Conservation (phyloP, 2,329 filamentous ascomycete genomes). For the Colletotrichum chlorophyti region DNA sequence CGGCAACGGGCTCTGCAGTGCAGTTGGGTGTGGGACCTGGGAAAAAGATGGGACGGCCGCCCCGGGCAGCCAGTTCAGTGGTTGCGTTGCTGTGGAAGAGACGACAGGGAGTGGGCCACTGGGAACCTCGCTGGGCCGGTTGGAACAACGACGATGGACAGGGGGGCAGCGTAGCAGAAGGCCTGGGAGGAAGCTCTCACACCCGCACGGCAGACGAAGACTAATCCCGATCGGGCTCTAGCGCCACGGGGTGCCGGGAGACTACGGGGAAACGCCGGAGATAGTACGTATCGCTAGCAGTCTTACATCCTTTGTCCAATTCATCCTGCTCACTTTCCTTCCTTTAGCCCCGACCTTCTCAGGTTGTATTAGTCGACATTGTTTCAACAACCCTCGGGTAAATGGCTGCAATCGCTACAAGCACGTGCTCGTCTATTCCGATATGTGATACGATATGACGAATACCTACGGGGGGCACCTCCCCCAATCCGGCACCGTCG, state of each 20-base stretch:
- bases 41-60: conserved; percentile 24
- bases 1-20: neutral
- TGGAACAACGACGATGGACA: neutral
- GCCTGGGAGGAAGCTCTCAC: too few species aligned
- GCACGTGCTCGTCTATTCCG: too few species aligned
- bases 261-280: conserved; percentile 25
- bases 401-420: too few species aligned
- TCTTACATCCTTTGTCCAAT: too few species aligned
- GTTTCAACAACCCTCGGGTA: too few species aligned
- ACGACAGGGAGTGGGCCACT: neutral
- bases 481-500: too few species aligned
- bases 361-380: too few species aligned
- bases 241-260: conserved; percentile 15
- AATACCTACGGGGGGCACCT: too few species aligned
- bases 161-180: too few species aligned
- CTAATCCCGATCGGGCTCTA: conserved; percentile 5
- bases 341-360: too few species aligned
- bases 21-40: neutral
- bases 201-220: neutral
- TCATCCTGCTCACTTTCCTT: neutral
- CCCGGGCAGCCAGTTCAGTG: conserved; percentile 20
- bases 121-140: conserved; percentile 15
- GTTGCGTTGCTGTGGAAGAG: conserved; percentile 4
- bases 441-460: too few species aligned
- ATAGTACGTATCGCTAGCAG: conserved; percentile 11